Base-by-base conservation (phyloP, 169 alveolate genomes). In the Cryptosporidium viatorum region DNA sequence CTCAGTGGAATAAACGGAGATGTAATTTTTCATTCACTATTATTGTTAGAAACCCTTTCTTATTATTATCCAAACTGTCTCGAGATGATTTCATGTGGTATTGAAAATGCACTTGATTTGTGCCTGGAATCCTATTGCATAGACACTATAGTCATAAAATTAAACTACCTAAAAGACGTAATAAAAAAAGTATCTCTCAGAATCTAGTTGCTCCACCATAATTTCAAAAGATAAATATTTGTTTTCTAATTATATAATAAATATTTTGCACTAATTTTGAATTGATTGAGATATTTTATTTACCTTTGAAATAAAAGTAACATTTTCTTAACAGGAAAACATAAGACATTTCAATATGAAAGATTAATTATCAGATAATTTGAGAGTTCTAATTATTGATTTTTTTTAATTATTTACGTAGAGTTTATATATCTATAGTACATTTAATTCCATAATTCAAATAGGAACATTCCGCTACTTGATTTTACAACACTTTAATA, bases 1-100 rank as follows among this genome's bases (percentile, higher is more conserved):
- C 51, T 52, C 10, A 23, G 75, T 6, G 75, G 75, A 41, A 80
- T 62, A 23, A 80, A 62, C 12, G 89, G 75, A n/a, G 89, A 80
- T n/a, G 43, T 80, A 14, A 41, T 80, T 37, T 80, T 43, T 23
- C 73, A 80, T 33, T 62, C 89, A 4, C 23, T 80, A 18, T 55
- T 80, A 26, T 80, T 80, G 48, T 35, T 80, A 12, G 89, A 80
- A 33, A 80, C 75, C 3, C 75, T 80, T 60, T 62, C 89, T 18
- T 48, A 39, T 39, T 80, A 80, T 80, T 80, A 80, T 48, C 89
- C 89, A 21, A 80, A 80, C 45, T 80, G 89, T 12, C 23, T 62
- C 6, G 89, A 80, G 21, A 80, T 80, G 89, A 31, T 80, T 52
- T 41, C 73, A 23, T 62, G 68, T 39, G 89, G 89, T 33, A 80